phyloP scores from a whole-genome alignment of 2,329 filamentous ascomycete genomes.

The Huntiella decipiens region DNA sequence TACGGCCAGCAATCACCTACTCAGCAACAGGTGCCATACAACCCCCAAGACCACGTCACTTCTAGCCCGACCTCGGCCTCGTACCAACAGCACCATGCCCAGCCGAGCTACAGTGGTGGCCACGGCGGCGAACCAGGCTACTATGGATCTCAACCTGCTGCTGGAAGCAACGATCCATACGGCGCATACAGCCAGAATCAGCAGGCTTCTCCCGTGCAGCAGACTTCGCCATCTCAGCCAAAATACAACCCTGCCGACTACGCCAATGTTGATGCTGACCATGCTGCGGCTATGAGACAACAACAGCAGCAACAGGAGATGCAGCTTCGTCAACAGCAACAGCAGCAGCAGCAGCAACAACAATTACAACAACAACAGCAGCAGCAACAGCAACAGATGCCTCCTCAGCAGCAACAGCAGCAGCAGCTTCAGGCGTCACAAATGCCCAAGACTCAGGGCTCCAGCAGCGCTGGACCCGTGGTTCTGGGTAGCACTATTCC shows the following conservation, averaged over 20 bases:
- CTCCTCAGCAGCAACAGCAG: slow-evolving; percentile 15
- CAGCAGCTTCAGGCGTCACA: slow-evolving; percentile 17
- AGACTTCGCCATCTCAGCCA: slow-evolving; percentile 29
- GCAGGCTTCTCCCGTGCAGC: slow-evolving; percentile 18
- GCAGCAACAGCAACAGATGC: slow-evolving; percentile 18
- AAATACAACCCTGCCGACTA: slow-evolving; percentile 67
- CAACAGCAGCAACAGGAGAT: slow-evolving; percentile 21
- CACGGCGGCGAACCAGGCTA: slow-evolving; percentile 5
- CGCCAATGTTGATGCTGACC: slow-evolving; percentile 34
- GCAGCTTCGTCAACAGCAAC: slow-evolving; percentile 20
- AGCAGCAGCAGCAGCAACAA: slow-evolving; percentile 19
- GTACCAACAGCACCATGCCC: slow-evolving; percentile 23
- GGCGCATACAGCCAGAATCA: slow-evolving; percentile 16
- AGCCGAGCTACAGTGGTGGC: slow-evolving; percentile 17
- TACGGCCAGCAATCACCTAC: slow-evolving; percentile 15
- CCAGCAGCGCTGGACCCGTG: slow-evolving; percentile 14
- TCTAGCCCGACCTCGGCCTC: slow-evolving; percentile 40
- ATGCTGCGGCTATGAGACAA: slow-evolving; percentile 22
- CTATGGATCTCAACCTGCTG: background rate
- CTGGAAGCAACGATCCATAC: slow-evolving; percentile 3
- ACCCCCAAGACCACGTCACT: slow-evolving; percentile 32
- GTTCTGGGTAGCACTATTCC: slow-evolving; percentile 15
- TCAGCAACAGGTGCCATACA: slow-evolving; percentile 14
- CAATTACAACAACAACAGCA: slow-evolving; percentile 15
- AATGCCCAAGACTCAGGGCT: slow-evolving; percentile 3